Conservation (phyloP, 108 stramenopile species). For the Nannochloropsis oceanica region DNA sequence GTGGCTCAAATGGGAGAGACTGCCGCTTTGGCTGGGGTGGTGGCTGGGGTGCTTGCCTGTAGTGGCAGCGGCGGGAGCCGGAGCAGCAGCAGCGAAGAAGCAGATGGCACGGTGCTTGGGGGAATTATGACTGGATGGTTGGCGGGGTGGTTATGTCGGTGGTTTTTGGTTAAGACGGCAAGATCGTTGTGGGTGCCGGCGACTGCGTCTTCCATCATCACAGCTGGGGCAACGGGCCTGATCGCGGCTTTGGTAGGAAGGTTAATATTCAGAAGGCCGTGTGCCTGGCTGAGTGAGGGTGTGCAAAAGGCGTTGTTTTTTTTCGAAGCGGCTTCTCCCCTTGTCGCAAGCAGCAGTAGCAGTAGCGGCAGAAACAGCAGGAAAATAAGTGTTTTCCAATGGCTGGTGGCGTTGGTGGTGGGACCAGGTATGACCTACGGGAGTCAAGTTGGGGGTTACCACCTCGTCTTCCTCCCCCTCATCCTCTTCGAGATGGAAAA, state of each 20-base stretch:
- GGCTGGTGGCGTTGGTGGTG: not conserved
- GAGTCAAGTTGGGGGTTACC: not conserved
- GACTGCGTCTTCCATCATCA: not conserved
- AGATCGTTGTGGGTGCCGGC: not conserved
- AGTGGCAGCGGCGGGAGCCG: not conserved
- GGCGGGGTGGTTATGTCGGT: not conserved
- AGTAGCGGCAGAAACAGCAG: too few species aligned
- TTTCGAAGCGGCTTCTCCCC: not conserved
- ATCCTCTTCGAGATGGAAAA: not conserved
- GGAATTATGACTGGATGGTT: not conserved
- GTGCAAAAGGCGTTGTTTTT: not conserved
- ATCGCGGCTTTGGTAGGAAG: not conserved
- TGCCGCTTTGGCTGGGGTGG: not conserved
- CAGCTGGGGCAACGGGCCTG: not conserved
- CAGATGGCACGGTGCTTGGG: not conserved
- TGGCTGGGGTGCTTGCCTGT: not conserved
- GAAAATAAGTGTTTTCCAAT: not conserved
- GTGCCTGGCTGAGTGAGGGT: not conserved
- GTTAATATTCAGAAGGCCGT: not conserved
- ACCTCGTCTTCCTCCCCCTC: not conserved
- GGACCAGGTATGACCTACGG: not conserved
- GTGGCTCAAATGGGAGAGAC: not conserved
- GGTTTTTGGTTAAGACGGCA: not conserved
- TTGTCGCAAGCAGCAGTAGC: not conserved
- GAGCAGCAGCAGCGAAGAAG: not conserved